Evolutionary conservation across 768 basidiomycete genomes (phyloP).

Genomic region (Piloderma croceum): DNA sequence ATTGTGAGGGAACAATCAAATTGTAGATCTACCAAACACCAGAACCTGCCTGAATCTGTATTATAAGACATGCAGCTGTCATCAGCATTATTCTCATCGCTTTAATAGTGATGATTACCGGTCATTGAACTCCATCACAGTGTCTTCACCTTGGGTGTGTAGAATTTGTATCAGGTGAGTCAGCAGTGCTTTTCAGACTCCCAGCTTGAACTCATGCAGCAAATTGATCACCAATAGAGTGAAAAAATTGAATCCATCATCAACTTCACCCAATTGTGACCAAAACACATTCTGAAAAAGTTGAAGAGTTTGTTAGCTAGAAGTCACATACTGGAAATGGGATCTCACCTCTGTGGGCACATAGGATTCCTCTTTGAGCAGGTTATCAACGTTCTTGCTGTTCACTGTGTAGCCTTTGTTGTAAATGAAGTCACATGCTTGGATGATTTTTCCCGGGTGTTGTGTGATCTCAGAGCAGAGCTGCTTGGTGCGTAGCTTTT

Average conservation of each 20-base stretch:
- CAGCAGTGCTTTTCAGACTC: slow-evolving; percentile 35
- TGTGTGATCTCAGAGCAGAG: slow-evolving; percentile 10
- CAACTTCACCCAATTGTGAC: slow-evolving; percentile 2
- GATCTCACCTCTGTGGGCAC: slow-evolving; percentile 25
- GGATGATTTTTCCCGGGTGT: slow-evolving; percentile 6
- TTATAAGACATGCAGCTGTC: slow-evolving; percentile 1
- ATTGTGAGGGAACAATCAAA: slow-evolving; percentile 26
- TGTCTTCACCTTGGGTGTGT: slow-evolving; percentile 17
- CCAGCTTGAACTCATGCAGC: slow-evolving; percentile 34
- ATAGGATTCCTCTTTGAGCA: slow-evolving; percentile 22
- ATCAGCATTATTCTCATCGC: too few relatives aligned
- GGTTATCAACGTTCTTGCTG: slow-evolving; percentile 19
- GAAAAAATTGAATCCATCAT: slow-evolving; percentile 22
- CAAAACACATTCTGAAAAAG: slow-evolving; percentile 31
- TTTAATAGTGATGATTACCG: slow-evolving; percentile 16
- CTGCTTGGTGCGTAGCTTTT: neutral
- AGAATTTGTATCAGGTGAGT: slow-evolving; percentile 33
- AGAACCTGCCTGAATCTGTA: slow-evolving; percentile 26
- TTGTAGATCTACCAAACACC: slow-evolving; percentile 27
- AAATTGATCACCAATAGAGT: slow-evolving; percentile 30
- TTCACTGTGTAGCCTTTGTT: slow-evolving; percentile 21
- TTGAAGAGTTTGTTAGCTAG: neutral
- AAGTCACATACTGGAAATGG: neutral
- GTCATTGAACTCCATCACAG: slow-evolving; percentile 25
- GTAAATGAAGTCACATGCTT: slow-evolving; percentile 23